These are phyloP conservation scores for Fusarium cicatricum DNA, from an alignment of 2,329 filamentous ascomycete species.

Conservation along the genomic window DNA sequence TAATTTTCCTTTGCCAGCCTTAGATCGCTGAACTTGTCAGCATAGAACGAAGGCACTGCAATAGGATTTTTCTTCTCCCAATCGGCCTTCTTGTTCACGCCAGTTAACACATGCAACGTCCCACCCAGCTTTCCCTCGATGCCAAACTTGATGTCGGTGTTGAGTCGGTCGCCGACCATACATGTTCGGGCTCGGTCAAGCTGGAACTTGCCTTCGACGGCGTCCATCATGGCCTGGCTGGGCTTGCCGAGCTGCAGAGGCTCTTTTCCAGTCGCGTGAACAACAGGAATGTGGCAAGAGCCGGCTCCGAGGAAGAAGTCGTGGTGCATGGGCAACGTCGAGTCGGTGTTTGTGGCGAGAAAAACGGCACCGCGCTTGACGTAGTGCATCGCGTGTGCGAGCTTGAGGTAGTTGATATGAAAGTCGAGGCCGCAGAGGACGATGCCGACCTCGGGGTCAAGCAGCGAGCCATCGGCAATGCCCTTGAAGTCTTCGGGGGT, in stretches of 20 bases:
- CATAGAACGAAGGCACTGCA: slow-evolving; percentile 81
- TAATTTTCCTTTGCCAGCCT: slow-evolving; percentile 39
- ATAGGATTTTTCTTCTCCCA: slow-evolving; percentile 74
- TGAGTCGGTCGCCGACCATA: slow-evolving; percentile 93
- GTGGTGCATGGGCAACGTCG: slow-evolving; percentile 82
- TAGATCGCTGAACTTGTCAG: slow-evolving; percentile 85
- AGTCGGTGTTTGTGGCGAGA: slow-evolving; percentile 92
- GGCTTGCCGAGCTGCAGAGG: slow-evolving; percentile 90
- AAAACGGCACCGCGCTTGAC: slow-evolving; percentile 83
- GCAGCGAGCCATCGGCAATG: slow-evolving; percentile 76
- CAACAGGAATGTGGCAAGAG: slow-evolving; percentile 78
- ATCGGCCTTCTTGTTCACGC: slow-evolving; percentile 85
- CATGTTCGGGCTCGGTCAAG: slow-evolving; percentile 86
- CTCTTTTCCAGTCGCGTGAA: slow-evolving; percentile 73
- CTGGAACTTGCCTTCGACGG: slow-evolving; percentile 93
- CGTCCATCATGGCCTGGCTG: slow-evolving; percentile 99
- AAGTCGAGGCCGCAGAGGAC: slow-evolving; percentile 93
- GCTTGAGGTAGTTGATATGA: slow-evolving; percentile 94
- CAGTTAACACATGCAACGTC: slow-evolving; percentile 89
- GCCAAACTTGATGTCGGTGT: slow-evolving; percentile 97
- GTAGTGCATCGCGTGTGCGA: slow-evolving; percentile 86
- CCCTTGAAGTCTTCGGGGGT: slow-evolving; percentile 79
- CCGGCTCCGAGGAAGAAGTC: slow-evolving; percentile 93
- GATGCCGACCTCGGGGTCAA: slow-evolving; percentile 89
- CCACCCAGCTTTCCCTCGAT: slow-evolving; percentile 90